Evolutionary conservation across 805 yeast species (phyloP), one percentile per base, ranked within the genome.

Genomic region (Grigorovia yakushimaensis): DNA sequence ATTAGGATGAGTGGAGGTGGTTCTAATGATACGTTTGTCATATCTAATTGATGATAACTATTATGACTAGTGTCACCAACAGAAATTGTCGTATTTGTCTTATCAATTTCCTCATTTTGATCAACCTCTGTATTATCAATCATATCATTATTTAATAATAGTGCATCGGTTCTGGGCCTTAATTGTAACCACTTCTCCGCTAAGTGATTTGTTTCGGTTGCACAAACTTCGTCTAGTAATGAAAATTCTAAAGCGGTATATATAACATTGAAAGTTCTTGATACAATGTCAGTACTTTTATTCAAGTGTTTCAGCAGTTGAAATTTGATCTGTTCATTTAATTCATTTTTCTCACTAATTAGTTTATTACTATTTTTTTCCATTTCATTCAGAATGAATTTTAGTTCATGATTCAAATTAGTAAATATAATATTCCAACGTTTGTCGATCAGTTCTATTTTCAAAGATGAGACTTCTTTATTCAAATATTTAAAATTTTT

Each of bases 381-480:
- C 20, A 66, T 47, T 30, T 50, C 57, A 19, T 53, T 48, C 24
- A 66, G 47, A 27, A 62, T 49, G 38, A 51, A 61, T 0, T 59
- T 55, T 4, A 73, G 57, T 50, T 78, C 78, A 2, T 65, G 59
- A 41, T 77, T 66, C 45, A 81, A 57, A 49, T 68, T 73, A 23
- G 64, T 64, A 51, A 81, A 79, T 2, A 80, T 66, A 21, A 72
- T 72, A 51, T 68, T 64, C 86, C 87, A 82, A 56, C 78, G 71
- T 24, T 65, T 58, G 49, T 78, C 81, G 4, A 82, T 68, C 24
- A 74, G 53, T 39, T 75, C 77, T 4, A 48, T 50, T 53, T 74
- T 73, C 50, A 81, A 62, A 6, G 58, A 62, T 2, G 58, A 58
- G 13, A 78, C 51, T 44, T 74, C 76, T 10, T 55, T 54, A 9